These are phyloP conservation scores for Penicillium cinerascens DNA, from an alignment of 495 filamentous ascomycete species.

Conservation along the genomic window DNA sequence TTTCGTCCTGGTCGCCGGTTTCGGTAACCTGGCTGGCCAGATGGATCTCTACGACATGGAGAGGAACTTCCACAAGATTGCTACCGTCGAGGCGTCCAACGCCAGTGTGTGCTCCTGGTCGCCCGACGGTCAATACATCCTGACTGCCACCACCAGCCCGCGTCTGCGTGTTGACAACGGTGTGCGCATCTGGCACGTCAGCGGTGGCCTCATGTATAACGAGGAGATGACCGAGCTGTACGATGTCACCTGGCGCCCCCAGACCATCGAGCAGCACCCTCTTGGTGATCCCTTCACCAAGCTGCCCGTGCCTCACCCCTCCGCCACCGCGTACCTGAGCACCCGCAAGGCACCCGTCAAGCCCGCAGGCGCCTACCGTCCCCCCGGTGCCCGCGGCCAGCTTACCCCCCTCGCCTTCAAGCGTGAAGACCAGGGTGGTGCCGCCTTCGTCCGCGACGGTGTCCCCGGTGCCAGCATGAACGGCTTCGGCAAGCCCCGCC, in stretches of 20 bases:
- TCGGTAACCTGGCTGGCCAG: slow-evolving; percentile 94
- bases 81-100: slow-evolving; percentile 93
- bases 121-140: slow-evolving; percentile 88
- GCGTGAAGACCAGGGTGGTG: slow-evolving; percentile 94
- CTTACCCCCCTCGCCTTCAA: slow-evolving; percentile 91
- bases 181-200: slow-evolving; percentile 90
- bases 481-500: slow-evolving; percentile 71
- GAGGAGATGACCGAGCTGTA: slow-evolving; percentile 93
- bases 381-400: slow-evolving; percentile 89
- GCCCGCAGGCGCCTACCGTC: slow-evolving; percentile 90
- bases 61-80: slow-evolving; percentile 84
- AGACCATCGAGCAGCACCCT: slow-evolving; percentile 55
- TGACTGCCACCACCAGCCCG: slow-evolving; percentile 95
- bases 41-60: slow-evolving; percentile 97
- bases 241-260: slow-evolving; percentile 85
- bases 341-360: slow-evolving; percentile 90
- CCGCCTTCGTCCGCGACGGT: slow-evolving; percentile 82
- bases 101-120: slow-evolving; percentile 95
- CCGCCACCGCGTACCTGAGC: slow-evolving; percentile 76
- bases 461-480: slow-evolving; percentile 61
- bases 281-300: slow-evolving; percentile 71
- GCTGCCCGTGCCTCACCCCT: slow-evolving; percentile 76
- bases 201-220: slow-evolving; percentile 87
- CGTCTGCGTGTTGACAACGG: slow-evolving; percentile 95
- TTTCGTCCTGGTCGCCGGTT: slow-evolving; percentile 90